Percentiles rank a stretch among this genome's conserved stretches.
These are phyloP conservation scores for Fusarium clavum DNA, from an alignment of 2,329 filamentous ascomycete species.

Conservation along the genomic window DNA sequence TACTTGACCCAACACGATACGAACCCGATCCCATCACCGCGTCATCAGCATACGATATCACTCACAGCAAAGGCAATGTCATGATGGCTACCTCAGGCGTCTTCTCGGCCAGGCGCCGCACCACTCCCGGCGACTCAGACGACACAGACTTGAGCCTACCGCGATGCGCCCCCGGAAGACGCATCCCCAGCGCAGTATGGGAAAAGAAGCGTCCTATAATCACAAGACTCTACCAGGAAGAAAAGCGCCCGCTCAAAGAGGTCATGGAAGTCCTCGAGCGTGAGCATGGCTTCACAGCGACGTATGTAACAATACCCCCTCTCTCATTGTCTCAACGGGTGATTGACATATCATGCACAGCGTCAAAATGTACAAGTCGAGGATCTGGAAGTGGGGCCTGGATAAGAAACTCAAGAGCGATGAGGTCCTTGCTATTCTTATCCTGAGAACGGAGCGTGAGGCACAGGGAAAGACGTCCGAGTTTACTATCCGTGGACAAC, in stretches of 20 bases:
- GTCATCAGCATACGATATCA: constrained; percentile 1
- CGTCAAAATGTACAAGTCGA: constrained; percentile 58
- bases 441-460: constrained; percentile 53
- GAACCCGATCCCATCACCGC: not conserved
- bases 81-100: constrained; percentile 41
- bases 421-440: constrained; percentile 55
- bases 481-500: constrained; percentile 54
- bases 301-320: constrained; percentile 47
- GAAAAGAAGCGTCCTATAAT: constrained; percentile 53
- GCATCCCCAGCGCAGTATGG: constrained; percentile 50
- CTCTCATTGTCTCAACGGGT: not conserved
- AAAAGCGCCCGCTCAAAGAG: constrained; percentile 56
- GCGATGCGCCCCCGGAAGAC: constrained; percentile 45
- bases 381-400: constrained; percentile 57
- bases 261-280: constrained; percentile 55
- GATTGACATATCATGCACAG: constrained; percentile 36
- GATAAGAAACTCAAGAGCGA: constrained; percentile 57
- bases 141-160: constrained; percentile 46
- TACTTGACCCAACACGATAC: not conserved
- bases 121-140: constrained; percentile 46
- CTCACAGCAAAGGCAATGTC: constrained; percentile 10
- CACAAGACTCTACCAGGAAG: constrained; percentile 54
- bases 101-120: constrained; percentile 42
- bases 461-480: constrained; percentile 50
- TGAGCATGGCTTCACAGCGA: constrained; percentile 54